Evolutionary conservation across 148 eudicot species (phyloP).

Genomic region (Linanthus parryae): DNA sequence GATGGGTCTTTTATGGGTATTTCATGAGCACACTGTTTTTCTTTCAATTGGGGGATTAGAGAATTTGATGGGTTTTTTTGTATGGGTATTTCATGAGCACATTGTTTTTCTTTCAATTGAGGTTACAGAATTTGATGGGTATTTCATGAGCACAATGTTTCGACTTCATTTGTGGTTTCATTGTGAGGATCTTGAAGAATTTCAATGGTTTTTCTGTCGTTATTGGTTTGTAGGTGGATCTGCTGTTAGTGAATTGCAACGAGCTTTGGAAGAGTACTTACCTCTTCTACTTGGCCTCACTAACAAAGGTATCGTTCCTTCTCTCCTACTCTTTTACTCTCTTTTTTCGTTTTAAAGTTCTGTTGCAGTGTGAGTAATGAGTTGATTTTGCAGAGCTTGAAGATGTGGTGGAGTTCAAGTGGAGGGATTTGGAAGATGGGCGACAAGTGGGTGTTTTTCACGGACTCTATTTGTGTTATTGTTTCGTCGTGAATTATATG

Average conservation of each 20-base stretch:
- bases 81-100: no score
- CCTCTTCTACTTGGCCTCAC: constrained; percentile 75
- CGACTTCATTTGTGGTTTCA: no score
- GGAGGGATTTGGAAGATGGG: constrained; percentile 65
- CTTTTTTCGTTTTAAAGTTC: neutral
- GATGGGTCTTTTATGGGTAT: no score
- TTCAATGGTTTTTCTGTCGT: neutral
- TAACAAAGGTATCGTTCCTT: constrained; percentile 46
- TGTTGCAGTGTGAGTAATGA: no score
- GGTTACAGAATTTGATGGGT: no score
- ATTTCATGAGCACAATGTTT: no score
- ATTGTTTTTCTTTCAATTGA: no score
- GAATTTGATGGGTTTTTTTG: no score
- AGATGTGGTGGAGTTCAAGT: constrained; percentile 64
- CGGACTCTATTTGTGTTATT: neutral
- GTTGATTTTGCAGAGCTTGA: constrained; percentile 36
- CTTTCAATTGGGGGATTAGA: no score
- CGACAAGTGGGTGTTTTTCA: constrained; percentile 59
- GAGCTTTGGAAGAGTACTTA: constrained; percentile 77
- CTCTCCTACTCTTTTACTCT: neutral
- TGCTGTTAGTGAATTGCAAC: constrained; percentile 51
- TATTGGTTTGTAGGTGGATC: constrained; percentile 47
- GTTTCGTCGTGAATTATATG: neutral
- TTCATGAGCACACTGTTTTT: no score
- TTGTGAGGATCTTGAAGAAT: no score